These are phyloP conservation scores for Hygrocybe coccinea DNA, from an alignment of 768 basidiomycete species.

Conservation along the genomic window DNA sequence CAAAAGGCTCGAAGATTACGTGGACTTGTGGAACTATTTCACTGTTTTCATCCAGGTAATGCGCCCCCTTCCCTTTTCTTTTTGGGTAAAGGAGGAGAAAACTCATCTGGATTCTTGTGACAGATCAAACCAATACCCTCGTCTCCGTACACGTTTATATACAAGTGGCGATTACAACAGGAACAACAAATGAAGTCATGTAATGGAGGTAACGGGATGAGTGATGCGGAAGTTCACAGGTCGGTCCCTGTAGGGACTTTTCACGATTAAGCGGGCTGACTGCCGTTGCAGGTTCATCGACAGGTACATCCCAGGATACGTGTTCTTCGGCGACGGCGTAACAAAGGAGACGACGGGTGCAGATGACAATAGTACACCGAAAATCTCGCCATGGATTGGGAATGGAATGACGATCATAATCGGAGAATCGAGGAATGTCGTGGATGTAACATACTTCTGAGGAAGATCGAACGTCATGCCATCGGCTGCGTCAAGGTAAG, in stretches of 20 bases:
- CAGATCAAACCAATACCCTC: conserved; percentile 13
- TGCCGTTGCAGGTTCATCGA: conserved; percentile 64
- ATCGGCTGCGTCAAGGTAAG: too few species aligned
- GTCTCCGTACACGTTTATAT: conserved; percentile 53
- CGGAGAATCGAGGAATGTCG: conserved; percentile 48
- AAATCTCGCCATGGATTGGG: conserved; percentile 31
- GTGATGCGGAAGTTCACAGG: conserved; percentile 68
- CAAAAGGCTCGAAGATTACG: conserved; percentile 52
- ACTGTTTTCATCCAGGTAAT: conserved; percentile 73
- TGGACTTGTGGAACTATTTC: conserved; percentile 64
- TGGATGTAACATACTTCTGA: conserved; percentile 40
- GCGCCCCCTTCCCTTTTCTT: background rate
- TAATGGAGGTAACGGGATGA: conserved; percentile 88
- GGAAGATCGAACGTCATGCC: too few species aligned
- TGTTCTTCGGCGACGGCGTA: conserved; percentile 72
- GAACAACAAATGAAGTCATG: conserved; percentile 82
- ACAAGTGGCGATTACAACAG: conserved; percentile 85
- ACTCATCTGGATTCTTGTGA: background rate
- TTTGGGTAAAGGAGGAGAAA: background rate
- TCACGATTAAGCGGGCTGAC: too few species aligned
- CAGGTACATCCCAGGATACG: conserved; percentile 91
- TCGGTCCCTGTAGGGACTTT: too few species aligned
- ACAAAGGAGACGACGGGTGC: conserved; percentile 11
- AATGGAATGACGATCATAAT: conserved; percentile 51
- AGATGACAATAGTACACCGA: background rate